These are phyloP conservation scores for Solanum appendiculatum DNA, from an alignment of 257 asterid species.

Conservation along the genomic window DNA sequence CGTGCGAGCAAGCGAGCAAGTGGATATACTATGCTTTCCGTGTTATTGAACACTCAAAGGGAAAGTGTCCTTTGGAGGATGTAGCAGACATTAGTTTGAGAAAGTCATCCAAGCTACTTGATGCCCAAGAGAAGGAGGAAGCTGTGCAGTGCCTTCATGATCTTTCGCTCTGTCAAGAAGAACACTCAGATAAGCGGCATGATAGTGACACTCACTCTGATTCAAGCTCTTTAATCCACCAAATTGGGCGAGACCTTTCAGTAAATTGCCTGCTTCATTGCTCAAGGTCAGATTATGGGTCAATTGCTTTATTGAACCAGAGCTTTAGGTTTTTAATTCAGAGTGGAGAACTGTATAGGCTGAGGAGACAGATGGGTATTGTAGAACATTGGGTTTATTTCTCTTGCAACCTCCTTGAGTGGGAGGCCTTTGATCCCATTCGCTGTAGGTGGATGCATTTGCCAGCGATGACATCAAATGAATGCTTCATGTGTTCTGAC, in stretches of 20 bases:
- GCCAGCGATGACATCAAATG: conserved; percentile 16
- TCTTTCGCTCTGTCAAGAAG: conserved; percentile 16
- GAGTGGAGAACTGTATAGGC: conserved; percentile 21
- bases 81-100: conserved; percentile 22
- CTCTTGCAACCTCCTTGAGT: conserved; percentile 21
- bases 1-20: conserved; percentile 29
- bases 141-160: conserved; percentile 20
- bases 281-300: conserved; percentile 21
- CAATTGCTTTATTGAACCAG: conserved; percentile 17
- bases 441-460: conserved; percentile 24
- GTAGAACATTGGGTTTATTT: conserved; percentile 35
- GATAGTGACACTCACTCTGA: conserved; percentile 6
- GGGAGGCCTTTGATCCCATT: conserved; percentile 36
- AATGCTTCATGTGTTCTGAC: conserved; percentile 29
- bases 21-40: conserved; percentile 35
- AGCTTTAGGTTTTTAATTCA: conserved; percentile 26
- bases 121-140: neutral
- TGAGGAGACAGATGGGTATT: conserved; percentile 19
- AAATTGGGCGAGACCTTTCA: conserved; percentile 28
- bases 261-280: conserved; percentile 15
- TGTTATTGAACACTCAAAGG: conserved; percentile 25
- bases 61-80: conserved; percentile 37
- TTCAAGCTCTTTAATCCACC: conserved; percentile 16
- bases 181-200: neutral
- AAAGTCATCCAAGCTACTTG: conserved; percentile 23